These are phyloP conservation scores for Arxiozyma heterogenica DNA, from an alignment of 1,139 yeast genomes.

Conservation along the genomic window DNA sequence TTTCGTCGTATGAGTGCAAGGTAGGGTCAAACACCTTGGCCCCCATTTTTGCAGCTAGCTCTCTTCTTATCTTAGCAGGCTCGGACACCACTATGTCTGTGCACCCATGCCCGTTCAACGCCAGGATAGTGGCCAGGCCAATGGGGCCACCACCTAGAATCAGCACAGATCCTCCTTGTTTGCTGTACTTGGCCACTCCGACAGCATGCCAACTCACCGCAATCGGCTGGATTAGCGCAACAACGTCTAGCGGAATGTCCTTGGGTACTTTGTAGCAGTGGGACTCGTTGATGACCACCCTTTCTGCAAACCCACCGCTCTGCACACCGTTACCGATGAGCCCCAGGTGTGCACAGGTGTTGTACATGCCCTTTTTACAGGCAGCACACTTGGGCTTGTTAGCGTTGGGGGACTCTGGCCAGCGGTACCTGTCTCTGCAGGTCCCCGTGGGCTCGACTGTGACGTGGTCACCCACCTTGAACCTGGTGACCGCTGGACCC, in stretches of 20 bases:
- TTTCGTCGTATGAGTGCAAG: slow-evolving; percentile 31
- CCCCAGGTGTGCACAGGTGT: slow-evolving; percentile 39
- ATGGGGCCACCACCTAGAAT: slow-evolving; percentile 58
- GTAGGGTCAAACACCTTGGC: slow-evolving; percentile 44
- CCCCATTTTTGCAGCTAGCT: slow-evolving; percentile 43
- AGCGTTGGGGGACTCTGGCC: slow-evolving; percentile 21
- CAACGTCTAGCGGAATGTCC: slow-evolving; percentile 42
- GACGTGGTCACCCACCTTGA: slow-evolving; percentile 38
- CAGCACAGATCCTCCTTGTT: slow-evolving; percentile 40
- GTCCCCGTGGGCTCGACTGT: slow-evolving; percentile 50
- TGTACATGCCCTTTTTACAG: slow-evolving; percentile 39
- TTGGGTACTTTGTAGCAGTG: slow-evolving; percentile 42
- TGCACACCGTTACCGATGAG: slow-evolving; percentile 41
- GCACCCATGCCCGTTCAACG: slow-evolving; percentile 49
- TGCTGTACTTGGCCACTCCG: slow-evolving; percentile 34
- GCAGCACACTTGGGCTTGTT: slow-evolving; percentile 34
- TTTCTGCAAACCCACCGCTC: slow-evolving; percentile 45
- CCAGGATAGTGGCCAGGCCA: slow-evolving; percentile 48
- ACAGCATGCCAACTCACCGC: slow-evolving; percentile 56
- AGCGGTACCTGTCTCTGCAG: slow-evolving; percentile 37
- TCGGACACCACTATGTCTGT: slow-evolving; percentile 49
- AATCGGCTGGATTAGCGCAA: slow-evolving; percentile 49
- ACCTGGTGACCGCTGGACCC: slow-evolving; percentile 29
- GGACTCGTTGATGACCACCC: slow-evolving; percentile 40
- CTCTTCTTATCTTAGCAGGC: slow-evolving; percentile 48